Evolutionary conservation across 257 asterid genomes (phyloP).

Genomic region (Ballota nigra): DNA sequence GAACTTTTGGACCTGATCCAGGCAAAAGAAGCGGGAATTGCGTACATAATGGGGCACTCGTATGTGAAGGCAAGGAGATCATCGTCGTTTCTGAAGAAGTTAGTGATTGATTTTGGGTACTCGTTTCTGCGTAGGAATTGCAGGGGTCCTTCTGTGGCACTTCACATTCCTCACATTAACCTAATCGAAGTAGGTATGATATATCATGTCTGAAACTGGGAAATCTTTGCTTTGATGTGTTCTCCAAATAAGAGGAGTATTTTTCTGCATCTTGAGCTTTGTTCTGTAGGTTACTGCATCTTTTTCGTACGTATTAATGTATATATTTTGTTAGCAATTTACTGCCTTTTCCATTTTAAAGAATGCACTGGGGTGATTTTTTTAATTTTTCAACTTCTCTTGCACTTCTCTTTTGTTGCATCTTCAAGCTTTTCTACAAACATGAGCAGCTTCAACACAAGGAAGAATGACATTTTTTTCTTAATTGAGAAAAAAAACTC

Average conservation of each 20-base stretch:
- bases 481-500: too few relatives aligned
- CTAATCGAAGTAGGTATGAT: constrained; percentile 96
- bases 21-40: constrained; percentile 93
- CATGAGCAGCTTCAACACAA: too few relatives aligned
- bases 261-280: neutral
- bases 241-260: neutral
- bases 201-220: constrained; percentile 55
- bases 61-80: constrained; percentile 82
- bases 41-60: constrained; percentile 93
- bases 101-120: constrained; percentile 82
- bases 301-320: neutral
- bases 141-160: constrained; percentile 92
- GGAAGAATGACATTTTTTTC: too few relatives aligned
- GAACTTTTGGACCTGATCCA: constrained; percentile 75
- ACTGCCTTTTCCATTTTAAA: neutral
- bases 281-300: neutral
- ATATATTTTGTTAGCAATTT: neutral
- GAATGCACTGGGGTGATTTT: neutral
- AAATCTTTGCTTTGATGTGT: too few relatives aligned
- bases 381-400: too few relatives aligned
- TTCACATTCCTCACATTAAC: constrained; percentile 91
- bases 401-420: too few relatives aligned
- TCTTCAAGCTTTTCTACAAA: too few relatives aligned
- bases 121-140: constrained; percentile 90
- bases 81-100: constrained; percentile 65